Base-by-base conservation (phyloP, 257 asterid genomes). In the Phtheirospermum japonicum region DNA sequence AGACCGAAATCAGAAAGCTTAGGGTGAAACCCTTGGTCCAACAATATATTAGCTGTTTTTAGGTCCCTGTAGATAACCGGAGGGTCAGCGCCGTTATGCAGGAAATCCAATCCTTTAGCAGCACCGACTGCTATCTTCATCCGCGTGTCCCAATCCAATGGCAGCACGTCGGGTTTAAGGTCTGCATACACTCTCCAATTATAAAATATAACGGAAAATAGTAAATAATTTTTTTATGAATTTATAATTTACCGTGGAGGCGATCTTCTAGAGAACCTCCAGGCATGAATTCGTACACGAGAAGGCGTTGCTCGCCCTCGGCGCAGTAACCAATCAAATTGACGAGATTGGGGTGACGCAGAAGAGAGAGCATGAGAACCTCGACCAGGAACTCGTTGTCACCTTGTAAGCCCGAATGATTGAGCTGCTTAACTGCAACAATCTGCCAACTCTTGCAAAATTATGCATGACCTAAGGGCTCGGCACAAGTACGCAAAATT, bases 1-100 rank as follows among this genome's bases (percentile, higher is more conserved):
- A 82, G 78, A 61, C 88, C 83, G 20, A 82, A 82, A 53, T 82
- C 85, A 23, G 83, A 77, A 13, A 79, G 80, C 62, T 68, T 82
- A 8, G 83, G 79, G 39, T 72, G 66, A 62, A 69, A 82, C n/a
- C 70, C 75, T 68, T 79, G 75, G 42, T 69, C 83, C 57, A 82
- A 34, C 68, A 79, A 60, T 73, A 82, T 80, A 53, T 77, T 79
- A 28, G 82, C 76, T 1, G 83, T 65, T 73, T 79, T 82, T 36
- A 82, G 65, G 59, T 82, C 84, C 57, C 80, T 69, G 71, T 78
- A 75, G 20, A 81, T 81, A 32, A 81, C 79, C 34, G 85, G 83
- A 61, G 81, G 88, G 33, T 74, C 55, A 11, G 78, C 78, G 45
- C 71, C 65, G 54, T 77, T 75, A 31, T 82, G 88, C 65, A 82